phyloP scores from a whole-genome alignment of 345 rosid genomes.

The Durio zibethinus region DNA sequence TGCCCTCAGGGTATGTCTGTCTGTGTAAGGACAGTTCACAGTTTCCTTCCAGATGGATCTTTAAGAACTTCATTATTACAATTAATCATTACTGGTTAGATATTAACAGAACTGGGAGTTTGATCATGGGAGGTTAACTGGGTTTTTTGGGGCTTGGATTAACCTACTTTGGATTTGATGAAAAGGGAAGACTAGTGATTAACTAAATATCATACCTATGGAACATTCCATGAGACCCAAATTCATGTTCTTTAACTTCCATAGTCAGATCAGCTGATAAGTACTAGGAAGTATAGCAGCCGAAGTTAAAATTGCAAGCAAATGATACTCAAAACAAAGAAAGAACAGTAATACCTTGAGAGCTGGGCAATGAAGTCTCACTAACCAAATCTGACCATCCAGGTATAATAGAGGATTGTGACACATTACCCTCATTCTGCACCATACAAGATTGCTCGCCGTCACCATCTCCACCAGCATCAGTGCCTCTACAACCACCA shows the following conservation, averaged over 20 bases:
- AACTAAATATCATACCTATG: background rate
- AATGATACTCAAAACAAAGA: background rate
- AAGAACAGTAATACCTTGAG: conserved; percentile 8
- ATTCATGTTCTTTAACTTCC: background rate
- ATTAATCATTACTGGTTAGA: background rate
- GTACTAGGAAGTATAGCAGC: background rate
- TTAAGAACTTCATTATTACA: conserved; percentile 1
- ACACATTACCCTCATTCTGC: conserved; percentile 21
- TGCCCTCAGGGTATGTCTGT: background rate
- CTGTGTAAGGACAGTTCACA: too few relatives aligned
- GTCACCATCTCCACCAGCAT: conserved; percentile 16
- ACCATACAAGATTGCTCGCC: conserved; percentile 4
- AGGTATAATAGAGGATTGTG: conserved; percentile 33
- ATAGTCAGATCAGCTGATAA: conserved; percentile 7
- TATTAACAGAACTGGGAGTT: background rate
- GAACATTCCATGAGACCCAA: background rate
- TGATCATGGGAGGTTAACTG: background rate
- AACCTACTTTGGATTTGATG: too few relatives aligned
- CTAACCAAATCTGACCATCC: conserved; percentile 33
- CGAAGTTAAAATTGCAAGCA: background rate
- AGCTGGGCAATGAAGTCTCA: conserved; percentile 12
- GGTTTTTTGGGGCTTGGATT: background rate
- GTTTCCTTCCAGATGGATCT: background rate
- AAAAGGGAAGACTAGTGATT: too few relatives aligned
- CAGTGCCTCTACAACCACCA: conserved; percentile 33